Evolutionary conservation across 139 green algal genomes (phyloP).

Genomic region (Ulvella scutata): DNA sequence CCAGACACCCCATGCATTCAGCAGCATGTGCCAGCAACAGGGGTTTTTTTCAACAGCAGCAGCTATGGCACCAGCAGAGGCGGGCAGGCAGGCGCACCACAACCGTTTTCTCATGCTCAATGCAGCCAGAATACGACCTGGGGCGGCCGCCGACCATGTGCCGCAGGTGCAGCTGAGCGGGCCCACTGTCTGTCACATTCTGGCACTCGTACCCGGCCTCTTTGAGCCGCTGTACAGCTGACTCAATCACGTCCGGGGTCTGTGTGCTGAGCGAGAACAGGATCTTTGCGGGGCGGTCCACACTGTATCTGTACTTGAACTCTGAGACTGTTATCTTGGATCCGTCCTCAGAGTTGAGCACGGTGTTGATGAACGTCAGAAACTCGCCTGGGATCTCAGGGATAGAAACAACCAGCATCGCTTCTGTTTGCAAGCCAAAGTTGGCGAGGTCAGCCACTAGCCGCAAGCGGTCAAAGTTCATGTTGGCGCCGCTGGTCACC

Average conservation of each 20-base stretch:
- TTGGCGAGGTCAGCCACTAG: constrained; percentile 88
- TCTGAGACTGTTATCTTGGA: constrained; percentile 55
- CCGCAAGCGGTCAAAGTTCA: constrained; percentile 94
- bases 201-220: neutral
- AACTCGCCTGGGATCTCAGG: constrained; percentile 63
- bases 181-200: constrained; percentile 14
- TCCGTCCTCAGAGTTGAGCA: neutral
- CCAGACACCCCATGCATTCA: no score
- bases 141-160: constrained; percentile 75
- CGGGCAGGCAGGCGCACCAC: neutral
- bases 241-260: constrained; percentile 17
- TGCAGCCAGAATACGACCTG: constrained; percentile 39
- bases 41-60: neutral
- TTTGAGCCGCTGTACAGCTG: constrained; percentile 45
- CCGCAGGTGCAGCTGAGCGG: constrained; percentile 69
- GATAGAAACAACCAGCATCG: constrained; percentile 73
- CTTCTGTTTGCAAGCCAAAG: constrained; percentile 58
- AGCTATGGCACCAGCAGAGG: neutral
- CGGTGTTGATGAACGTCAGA: constrained; percentile 31
- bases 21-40: neutral
- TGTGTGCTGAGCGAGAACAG: neutral
- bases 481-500: constrained; percentile 68
- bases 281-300: neutral
- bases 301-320: constrained; percentile 82
- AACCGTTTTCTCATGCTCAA: constrained; percentile 46